Conservation (phyloP, 768 basidiomycete genomes). For the Erythrobasidium yunnanense region DNA sequence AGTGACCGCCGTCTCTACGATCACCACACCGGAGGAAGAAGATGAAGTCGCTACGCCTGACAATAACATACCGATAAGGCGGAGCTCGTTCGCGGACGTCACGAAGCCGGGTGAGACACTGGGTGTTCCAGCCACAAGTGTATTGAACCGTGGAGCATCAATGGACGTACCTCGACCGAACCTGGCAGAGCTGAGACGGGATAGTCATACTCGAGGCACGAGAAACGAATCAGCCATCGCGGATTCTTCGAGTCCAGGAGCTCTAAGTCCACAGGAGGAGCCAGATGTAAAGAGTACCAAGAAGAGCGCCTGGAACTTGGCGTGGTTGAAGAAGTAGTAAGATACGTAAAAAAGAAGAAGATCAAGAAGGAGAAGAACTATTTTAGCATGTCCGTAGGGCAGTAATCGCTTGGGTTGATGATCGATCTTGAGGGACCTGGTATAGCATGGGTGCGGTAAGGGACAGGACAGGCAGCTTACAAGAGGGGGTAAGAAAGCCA, state of each 20-base stretch:
- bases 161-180: conserved; percentile 19
- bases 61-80: background rate
- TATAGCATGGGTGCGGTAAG: too few relatives aligned
- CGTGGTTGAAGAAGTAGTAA: conserved; percentile 23
- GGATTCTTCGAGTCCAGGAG: background rate
- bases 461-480: too few relatives aligned
- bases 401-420: too few relatives aligned
- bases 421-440: too few relatives aligned
- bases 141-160: background rate
- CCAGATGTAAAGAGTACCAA: background rate
- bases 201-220: background rate
- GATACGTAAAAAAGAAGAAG: too few relatives aligned
- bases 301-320: conserved; percentile 23
- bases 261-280: background rate
- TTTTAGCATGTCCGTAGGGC: too few relatives aligned
- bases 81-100: background rate
- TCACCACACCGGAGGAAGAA: background rate
- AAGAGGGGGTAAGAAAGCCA: too few relatives aligned
- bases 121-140: background rate
- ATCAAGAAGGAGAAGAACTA: too few relatives aligned
- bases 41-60: background rate
- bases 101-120: background rate
- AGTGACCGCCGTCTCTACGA: background rate
- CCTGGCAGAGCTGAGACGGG: background rate
- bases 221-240: background rate